Percentiles rank a stretch among this genome's conserved stretches.
Evolutionary conservation across 1,284 basidiomycete genomes (phyloP).

Genomic region (Agaricales sp.): DNA sequence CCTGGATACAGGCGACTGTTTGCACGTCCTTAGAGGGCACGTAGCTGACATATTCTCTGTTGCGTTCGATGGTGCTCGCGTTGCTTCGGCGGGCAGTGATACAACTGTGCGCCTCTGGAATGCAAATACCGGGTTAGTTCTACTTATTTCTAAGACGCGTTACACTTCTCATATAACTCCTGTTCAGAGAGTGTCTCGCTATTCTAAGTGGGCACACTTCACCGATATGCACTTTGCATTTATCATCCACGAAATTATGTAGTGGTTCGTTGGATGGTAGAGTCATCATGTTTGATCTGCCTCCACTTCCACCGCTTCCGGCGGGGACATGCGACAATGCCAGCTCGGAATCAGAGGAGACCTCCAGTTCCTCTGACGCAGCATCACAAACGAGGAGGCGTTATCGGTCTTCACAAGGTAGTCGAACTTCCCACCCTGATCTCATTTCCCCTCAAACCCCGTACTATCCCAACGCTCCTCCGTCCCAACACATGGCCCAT

Average conservation of each 20-base stretch:
- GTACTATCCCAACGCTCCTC: too few species aligned
- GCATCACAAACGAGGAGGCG: too few species aligned
- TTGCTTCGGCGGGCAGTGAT: conserved; percentile 86
- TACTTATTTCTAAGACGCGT: conserved; percentile 4
- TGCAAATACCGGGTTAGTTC: conserved; percentile 60
- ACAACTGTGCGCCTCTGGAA: conserved; percentile 90
- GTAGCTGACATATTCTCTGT: conserved; percentile 90
- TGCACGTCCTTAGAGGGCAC: conserved; percentile 84
- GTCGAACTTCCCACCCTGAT: too few species aligned
- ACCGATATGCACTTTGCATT: conserved; percentile 89
- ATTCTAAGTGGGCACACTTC: conserved; percentile 90
- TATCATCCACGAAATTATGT: conserved; percentile 63
- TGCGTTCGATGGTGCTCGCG: conserved; percentile 80
- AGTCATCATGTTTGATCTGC: conserved; percentile 82
- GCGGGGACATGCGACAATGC: conserved; percentile 30
- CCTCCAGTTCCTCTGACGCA: conserved; percentile 2
- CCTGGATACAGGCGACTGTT: conserved; percentile 75
- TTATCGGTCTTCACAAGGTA: too few species aligned
- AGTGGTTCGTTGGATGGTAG: conserved; percentile 93
- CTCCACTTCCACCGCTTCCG: conserved; percentile 23
- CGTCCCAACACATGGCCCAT: too few species aligned
- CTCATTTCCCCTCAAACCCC: too few species aligned
- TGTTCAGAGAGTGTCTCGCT: conserved; percentile 64
- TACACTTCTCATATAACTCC: background rate
- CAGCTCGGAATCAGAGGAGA: conserved; percentile 13